Conservation (phyloP, 2,329 filamentous ascomycete species). For the Didymella pomorum region DNA sequence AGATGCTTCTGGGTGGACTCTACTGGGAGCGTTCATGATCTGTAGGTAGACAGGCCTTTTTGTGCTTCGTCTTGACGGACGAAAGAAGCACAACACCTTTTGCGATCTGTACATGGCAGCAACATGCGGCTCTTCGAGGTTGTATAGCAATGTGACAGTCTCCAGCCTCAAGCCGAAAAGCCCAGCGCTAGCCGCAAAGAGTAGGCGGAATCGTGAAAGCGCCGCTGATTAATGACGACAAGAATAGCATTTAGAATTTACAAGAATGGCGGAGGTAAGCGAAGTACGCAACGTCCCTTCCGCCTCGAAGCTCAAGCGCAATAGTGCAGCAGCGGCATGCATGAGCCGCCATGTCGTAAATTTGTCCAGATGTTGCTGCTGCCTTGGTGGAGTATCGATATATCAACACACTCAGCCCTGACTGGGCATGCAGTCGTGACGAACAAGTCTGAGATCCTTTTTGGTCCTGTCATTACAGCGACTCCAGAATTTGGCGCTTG, state of each 20-base stretch:
- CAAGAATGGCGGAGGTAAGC: conserved; percentile 27
- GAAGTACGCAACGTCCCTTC: conserved; percentile 14
- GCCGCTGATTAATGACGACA: conserved; percentile 41
- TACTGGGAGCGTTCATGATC: conserved; percentile 29
- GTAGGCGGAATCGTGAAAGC: conserved; percentile 26
- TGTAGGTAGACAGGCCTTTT: conserved; percentile 5
- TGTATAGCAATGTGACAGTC: conserved; percentile 23
- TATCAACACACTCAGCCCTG: not conserved
- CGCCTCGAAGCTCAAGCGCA: not conserved
- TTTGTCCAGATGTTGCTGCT: not conserved
- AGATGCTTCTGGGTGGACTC: conserved; percentile 18
- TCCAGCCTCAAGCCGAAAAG: conserved; percentile 21
- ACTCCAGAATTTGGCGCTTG: not conserved
- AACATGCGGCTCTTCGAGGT: conserved; percentile 27
- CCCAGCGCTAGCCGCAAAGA: conserved; percentile 27
- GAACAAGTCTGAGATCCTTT: not conserved
- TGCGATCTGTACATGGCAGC: conserved; percentile 18
- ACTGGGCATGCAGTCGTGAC: not conserved
- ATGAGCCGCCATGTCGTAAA: not conserved
- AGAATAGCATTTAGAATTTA: conserved; percentile 35
- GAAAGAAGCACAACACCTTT: not conserved
- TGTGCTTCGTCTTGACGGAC: not conserved
- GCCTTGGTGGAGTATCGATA: not conserved
- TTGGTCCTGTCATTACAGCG: not conserved
- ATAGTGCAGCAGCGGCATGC: not conserved